Evolutionary conservation across 208 protist genomes (phyloP).

Genomic region (Crithidia fasciculata): DNA sequence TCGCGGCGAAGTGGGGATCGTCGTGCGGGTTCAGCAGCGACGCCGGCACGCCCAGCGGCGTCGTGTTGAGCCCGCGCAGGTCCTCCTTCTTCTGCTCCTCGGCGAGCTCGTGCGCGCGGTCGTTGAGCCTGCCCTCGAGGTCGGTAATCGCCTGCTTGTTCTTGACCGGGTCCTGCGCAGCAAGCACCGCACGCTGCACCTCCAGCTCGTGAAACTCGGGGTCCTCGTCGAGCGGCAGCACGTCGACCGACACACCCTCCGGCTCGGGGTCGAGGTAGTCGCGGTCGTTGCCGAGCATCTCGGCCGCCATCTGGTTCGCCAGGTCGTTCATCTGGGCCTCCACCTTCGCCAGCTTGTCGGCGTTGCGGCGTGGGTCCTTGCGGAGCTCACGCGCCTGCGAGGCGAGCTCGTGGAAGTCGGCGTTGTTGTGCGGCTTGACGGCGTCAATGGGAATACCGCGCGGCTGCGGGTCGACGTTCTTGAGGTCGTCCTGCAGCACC

Average conservation of each 20-base stretch:
- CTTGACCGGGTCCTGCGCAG: conserved; percentile 53
- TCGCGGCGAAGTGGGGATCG: conserved; percentile 52
- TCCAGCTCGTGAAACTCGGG: conserved; percentile 60
- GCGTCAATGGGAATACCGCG: conserved; percentile 51
- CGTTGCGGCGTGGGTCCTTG: conserved; percentile 55
- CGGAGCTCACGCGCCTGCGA: conserved; percentile 60
- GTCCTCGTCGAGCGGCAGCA: conserved; percentile 56
- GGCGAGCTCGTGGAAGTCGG: conserved; percentile 57
- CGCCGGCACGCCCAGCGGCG: conserved; percentile 58
- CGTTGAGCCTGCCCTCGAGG: conserved; percentile 74
- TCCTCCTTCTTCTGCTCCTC: conserved; percentile 63
- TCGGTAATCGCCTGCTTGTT: conserved; percentile 52
- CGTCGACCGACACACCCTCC: conserved; percentile 58
- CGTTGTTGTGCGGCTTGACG: conserved; percentile 67
- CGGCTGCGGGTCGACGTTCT: conserved; percentile 47
- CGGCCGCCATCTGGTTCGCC: conserved; percentile 47
- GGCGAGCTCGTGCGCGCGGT: conserved; percentile 67
- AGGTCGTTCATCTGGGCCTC: conserved; percentile 67
- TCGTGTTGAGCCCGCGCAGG: conserved; percentile 43
- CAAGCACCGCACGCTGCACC: conserved; percentile 64
- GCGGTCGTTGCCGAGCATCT: conserved; percentile 53
- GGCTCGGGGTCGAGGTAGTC: conserved; percentile 67
- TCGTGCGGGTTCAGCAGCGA: conserved; percentile 61
- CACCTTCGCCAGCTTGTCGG: conserved; percentile 43
- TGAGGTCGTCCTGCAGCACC: conserved; percentile 63